Evolutionary conservation across 768 basidiomycete genomes (phyloP).

Genomic region (Russula sp.): DNA sequence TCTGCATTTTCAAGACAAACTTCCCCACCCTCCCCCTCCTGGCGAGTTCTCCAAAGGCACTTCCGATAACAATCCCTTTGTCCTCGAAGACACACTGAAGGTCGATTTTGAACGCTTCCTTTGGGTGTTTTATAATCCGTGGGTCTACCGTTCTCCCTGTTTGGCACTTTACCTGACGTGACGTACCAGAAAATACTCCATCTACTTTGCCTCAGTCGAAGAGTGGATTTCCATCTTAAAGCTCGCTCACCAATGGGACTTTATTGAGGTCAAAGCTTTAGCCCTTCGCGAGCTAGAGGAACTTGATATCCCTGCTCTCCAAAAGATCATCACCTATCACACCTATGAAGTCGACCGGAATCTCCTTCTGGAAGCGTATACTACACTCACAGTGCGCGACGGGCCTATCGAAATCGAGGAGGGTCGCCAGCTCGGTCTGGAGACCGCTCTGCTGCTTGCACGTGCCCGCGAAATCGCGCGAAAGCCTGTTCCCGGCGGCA

Average conservation of each 20-base stretch:
- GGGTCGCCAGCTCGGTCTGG: constrained; percentile 49
- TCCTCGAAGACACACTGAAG: constrained; percentile 27
- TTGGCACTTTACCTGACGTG: neutral
- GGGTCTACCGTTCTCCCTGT: constrained; percentile 5
- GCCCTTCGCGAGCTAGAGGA: constrained; percentile 50
- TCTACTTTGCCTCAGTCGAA: constrained; percentile 43
- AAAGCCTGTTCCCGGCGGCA: neutral
- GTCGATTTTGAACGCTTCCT: constrained; percentile 31
- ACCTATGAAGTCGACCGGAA: constrained; percentile 42
- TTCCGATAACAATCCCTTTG: constrained; percentile 29
- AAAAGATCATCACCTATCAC: constrained; percentile 55
- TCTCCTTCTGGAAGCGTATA: constrained; percentile 48
- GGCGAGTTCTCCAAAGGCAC: constrained; percentile 29
- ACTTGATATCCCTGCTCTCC: constrained; percentile 40
- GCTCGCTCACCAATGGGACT: constrained; percentile 51
- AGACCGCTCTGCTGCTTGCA: constrained; percentile 48
- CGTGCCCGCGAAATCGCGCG: constrained; percentile 42
- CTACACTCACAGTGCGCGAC: constrained; percentile 44
- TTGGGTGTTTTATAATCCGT: constrained; percentile 34
- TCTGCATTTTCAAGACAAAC: constrained; percentile 28
- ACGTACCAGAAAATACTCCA: constrained; percentile 44
- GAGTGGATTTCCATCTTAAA: constrained; percentile 52
- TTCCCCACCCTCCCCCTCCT: constrained; percentile 26
- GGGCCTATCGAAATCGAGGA: constrained; percentile 50
- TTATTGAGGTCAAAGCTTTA: constrained; percentile 43